These are phyloP conservation scores for Helminthosporium solani DNA, from an alignment of 2,329 filamentous ascomycete genomes.

Conservation along the genomic window DNA sequence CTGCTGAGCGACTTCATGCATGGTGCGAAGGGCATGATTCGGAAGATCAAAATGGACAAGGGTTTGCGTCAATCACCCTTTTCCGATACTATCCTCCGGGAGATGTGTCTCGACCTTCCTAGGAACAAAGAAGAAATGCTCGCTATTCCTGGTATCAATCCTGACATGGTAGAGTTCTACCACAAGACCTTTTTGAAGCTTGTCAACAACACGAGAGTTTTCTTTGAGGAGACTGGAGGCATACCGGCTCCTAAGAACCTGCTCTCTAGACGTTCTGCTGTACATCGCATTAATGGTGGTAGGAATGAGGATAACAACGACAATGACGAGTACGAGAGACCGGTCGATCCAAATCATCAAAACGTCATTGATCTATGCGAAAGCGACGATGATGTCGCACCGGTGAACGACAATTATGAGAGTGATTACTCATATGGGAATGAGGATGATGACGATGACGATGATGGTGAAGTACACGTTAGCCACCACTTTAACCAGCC, in stretches of 20 bases:
- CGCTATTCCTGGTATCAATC: slow-evolving; percentile 62
- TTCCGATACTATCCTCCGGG: slow-evolving; percentile 66
- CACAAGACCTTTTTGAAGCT: slow-evolving; percentile 63
- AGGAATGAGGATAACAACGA: slow-evolving; percentile 39
- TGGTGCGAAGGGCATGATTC: slow-evolving; percentile 61
- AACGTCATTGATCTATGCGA: slow-evolving; percentile 50
- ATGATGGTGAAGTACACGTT: slow-evolving; percentile 17
- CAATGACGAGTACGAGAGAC: slow-evolving; percentile 40
- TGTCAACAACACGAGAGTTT: slow-evolving; percentile 44
- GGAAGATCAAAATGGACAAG: slow-evolving; percentile 61
- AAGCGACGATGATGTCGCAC: slow-evolving; percentile 29
- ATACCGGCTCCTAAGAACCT: slow-evolving; percentile 17
- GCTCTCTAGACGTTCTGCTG: slow-evolving; percentile 10
- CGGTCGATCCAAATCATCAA: slow-evolving; percentile 52
- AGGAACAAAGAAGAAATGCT: slow-evolving; percentile 62
- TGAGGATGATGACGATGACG: slow-evolving; percentile 25
- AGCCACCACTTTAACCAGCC: slow-evolving; percentile 34
- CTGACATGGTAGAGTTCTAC: slow-evolving; percentile 61
- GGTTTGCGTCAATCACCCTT: slow-evolving; percentile 62
- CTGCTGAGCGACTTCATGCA: slow-evolving; percentile 66
- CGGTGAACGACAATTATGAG: slow-evolving; percentile 14
- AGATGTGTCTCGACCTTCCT: slow-evolving; percentile 73
- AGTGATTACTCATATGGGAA: slow-evolving; percentile 23
- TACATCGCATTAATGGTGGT: slow-evolving; percentile 36
- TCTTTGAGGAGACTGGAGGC: slow-evolving; percentile 17